A percentile compares a stretch with the other conserved stretches of the same genome.
Conservation (phyloP, 192 early-diverging fungal genomes). For the Dissophora ornata region DNA sequence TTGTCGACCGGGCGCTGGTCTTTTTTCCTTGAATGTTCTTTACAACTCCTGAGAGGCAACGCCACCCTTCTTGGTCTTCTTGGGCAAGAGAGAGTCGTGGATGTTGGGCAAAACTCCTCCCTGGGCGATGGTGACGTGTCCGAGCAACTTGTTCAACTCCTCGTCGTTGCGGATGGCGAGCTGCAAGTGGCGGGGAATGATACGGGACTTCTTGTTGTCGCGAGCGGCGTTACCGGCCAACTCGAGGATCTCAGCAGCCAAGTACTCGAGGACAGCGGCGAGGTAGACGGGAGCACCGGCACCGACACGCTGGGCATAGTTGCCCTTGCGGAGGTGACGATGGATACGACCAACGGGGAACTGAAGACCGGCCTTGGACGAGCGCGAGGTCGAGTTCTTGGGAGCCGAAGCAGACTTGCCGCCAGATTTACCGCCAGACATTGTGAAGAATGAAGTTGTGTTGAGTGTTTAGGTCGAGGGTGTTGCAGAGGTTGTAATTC, state of each 20-base stretch:
- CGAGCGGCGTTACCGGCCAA: conserved; percentile 95
- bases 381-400: conserved; percentile 77
- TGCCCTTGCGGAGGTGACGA: conserved; percentile 91
- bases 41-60: conserved; percentile 74
- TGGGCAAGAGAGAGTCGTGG: conserved; percentile 85
- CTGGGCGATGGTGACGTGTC: conserved; percentile 86
- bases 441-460: conserved; percentile 37
- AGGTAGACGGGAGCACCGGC: conserved; percentile 95
- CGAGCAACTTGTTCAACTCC: conserved; percentile 75
- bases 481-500: background rate
- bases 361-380: conserved; percentile 91
- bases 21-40: conserved; percentile 41
- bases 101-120: conserved; percentile 96
- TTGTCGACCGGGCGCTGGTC: conserved; percentile 3
- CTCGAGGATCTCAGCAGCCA: conserved; percentile 96
- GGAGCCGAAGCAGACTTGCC: conserved; percentile 72
- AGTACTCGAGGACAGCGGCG: conserved; percentile 95
- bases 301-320: conserved; percentile 93
- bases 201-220: conserved; percentile 95
- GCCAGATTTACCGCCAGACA: conserved; percentile 77
- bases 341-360: conserved; percentile 98
- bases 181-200: conserved; percentile 95
- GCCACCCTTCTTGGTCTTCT: conserved; percentile 81
- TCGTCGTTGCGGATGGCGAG: conserved; percentile 95
- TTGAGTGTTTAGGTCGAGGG: conserved; percentile 11